Conservation (phyloP, 2,329 filamentous ascomycete species). For the Fusarium kyushuense region DNA sequence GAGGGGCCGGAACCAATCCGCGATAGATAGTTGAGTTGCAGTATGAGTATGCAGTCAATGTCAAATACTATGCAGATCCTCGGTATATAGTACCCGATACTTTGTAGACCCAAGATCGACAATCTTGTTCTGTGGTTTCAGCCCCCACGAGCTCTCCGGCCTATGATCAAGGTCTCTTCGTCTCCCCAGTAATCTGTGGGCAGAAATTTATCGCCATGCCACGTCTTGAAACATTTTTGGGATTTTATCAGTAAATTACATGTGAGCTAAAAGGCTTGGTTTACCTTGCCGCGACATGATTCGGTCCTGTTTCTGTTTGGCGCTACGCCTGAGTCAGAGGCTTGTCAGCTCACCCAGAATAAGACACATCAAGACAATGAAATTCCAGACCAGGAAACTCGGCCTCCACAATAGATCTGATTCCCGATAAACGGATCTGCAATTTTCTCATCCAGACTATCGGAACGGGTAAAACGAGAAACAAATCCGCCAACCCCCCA, state of each 20-base stretch:
- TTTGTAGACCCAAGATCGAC: conserved; percentile 13
- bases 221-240: not conserved
- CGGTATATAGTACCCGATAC: not conserved
- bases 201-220: not conserved
- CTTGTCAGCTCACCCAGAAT: not conserved
- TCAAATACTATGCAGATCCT: not conserved
- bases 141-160: conserved; percentile 10
- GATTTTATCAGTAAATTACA: not conserved
- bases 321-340: not conserved
- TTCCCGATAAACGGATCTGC: conserved; percentile 1
- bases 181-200: not conserved
- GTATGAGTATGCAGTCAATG: conserved; percentile 9
- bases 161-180: not conserved
- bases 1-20: not conserved
- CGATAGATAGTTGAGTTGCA: not conserved
- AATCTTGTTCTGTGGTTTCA: conserved; percentile 9
- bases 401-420: conserved; percentile 17
- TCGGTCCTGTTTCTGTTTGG: not conserved
- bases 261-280: conserved; percentile 1
- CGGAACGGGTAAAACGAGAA: not conserved
- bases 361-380: not conserved
- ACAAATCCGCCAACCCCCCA: not conserved
- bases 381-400: not conserved
- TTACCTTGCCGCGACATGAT: not conserved
- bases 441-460: not conserved